phyloP scores from a whole-genome alignment of 176 grass and related monocot genomes.

The Triticum monococcum region DNA sequence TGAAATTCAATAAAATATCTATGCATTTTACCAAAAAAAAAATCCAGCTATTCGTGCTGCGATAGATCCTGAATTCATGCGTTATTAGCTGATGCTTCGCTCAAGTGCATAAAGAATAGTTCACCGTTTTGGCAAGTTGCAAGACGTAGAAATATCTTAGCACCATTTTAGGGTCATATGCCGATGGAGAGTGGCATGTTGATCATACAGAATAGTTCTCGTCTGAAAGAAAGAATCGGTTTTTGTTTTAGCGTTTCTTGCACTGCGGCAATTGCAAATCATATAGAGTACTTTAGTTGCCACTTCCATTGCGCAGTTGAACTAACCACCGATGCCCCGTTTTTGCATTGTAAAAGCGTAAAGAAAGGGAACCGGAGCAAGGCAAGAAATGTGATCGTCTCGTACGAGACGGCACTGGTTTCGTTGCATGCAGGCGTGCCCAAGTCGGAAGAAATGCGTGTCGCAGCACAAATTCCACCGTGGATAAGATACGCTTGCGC shows the following conservation, averaged over 20 bases:
- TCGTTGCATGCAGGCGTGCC: neutral
- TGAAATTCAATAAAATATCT: neutral
- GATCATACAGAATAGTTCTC: neutral
- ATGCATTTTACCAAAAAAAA: neutral
- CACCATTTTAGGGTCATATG: neutral
- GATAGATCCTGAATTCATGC: too few relatives aligned
- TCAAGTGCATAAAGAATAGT: neutral
- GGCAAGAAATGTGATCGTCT: constrained; percentile 26
- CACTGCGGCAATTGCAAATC: too few relatives aligned
- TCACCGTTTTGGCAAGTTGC: neutral
- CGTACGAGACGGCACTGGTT: neutral
- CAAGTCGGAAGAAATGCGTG: neutral
- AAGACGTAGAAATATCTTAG: neutral
- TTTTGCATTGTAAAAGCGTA: neutral
- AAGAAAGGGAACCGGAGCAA: neutral
- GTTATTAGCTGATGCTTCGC: neutral
- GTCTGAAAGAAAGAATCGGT: neutral
- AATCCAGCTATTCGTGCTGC: too few relatives aligned
- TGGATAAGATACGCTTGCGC: neutral
- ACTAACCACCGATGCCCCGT: neutral
- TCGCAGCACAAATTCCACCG: neutral
- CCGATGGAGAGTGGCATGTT: neutral
- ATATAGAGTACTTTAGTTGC: too few relatives aligned
- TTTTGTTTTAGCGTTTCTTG: neutral
- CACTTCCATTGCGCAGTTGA: constrained; percentile 1